These are phyloP conservation scores for Lentinula boryana DNA, from an alignment of 768 basidiomycete genomes.

Conservation along the genomic window DNA sequence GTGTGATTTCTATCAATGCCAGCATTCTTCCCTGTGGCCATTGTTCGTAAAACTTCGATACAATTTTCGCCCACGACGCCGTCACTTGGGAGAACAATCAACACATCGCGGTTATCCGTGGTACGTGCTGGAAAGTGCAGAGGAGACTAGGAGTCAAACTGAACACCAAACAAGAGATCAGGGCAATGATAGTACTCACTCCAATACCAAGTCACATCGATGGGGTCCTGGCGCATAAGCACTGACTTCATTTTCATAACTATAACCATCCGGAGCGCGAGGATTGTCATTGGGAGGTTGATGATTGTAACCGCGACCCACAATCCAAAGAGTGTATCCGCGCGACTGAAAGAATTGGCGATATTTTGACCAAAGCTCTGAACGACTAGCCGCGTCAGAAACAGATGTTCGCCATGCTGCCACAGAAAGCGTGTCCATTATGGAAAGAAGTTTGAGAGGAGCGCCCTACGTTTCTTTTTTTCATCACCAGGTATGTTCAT, in stretches of 20 bases:
- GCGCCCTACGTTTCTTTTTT: too few species aligned
- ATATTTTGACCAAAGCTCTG: not conserved
- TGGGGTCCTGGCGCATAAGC: not conserved
- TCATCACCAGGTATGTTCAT: too few species aligned
- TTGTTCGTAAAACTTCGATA: not conserved
- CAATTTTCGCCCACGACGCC: not conserved
- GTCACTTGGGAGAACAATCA: not conserved
- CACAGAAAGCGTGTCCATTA: not conserved
- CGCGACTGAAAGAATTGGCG: not conserved
- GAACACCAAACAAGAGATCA: not conserved
- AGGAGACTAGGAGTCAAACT: not conserved
- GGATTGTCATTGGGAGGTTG: slow-evolving; percentile 8
- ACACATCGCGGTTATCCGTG: not conserved
- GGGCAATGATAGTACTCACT: not conserved
- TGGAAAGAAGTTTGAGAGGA: too few species aligned
- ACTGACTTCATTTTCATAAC: not conserved
- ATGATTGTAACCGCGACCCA: not conserved
- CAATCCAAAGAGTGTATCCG: not conserved
- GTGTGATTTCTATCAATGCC: slow-evolving; percentile 1
- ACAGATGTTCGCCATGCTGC: not conserved
- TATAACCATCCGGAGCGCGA: slow-evolving; percentile 4
- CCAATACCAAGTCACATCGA: not conserved
- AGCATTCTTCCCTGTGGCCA: not conserved
- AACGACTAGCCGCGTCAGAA: not conserved
- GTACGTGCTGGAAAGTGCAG: not conserved